These are phyloP conservation scores for Polychaeton citri DNA, from an alignment of 2,329 filamentous ascomycete genomes.

Conservation along the genomic window DNA sequence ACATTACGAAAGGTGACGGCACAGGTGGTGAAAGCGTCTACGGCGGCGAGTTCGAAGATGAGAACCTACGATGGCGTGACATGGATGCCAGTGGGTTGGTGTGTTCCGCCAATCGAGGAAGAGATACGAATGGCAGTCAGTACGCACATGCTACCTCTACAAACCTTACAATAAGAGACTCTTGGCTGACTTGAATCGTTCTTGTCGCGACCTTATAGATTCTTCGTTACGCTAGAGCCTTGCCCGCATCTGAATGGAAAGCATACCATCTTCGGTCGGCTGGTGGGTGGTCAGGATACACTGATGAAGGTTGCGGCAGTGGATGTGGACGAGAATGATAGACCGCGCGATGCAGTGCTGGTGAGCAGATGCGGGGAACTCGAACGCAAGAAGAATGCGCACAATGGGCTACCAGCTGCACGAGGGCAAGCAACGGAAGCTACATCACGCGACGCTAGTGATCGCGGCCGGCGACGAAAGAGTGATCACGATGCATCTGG, in stretches of 20 bases:
- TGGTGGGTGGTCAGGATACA: constrained; percentile 24
- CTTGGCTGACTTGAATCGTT: background rate
- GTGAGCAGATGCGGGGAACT: constrained; percentile 27
- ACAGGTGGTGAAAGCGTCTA: constrained; percentile 29
- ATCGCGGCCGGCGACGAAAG: constrained; percentile 15
- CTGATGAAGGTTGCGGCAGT: constrained; percentile 23
- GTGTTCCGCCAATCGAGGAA: constrained; percentile 29
- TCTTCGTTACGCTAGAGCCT: constrained; percentile 29
- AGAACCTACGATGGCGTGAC: constrained; percentile 28
- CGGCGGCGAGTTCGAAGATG: constrained; percentile 27
- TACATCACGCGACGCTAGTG: constrained; percentile 3
- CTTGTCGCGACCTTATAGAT: constrained; percentile 10
- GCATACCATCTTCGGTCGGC: constrained; percentile 28
- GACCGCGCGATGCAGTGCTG: constrained; percentile 22
- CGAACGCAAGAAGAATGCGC: constrained; percentile 13
- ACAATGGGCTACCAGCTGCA: background rate
- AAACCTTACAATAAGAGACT: too few relatives aligned
- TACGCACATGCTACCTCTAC: constrained; percentile 3
- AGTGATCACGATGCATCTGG: constrained; percentile 16
- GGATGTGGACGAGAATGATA: constrained; percentile 24
- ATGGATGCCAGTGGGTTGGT: constrained; percentile 27
- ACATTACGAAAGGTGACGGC: constrained; percentile 27
- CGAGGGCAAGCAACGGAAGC: background rate
- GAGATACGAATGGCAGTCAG: constrained; percentile 28
- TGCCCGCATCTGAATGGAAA: constrained; percentile 27